phyloP scores from a whole-genome alignment of 352 stramenopile genomes.

The Plasmopara viticola region DNA sequence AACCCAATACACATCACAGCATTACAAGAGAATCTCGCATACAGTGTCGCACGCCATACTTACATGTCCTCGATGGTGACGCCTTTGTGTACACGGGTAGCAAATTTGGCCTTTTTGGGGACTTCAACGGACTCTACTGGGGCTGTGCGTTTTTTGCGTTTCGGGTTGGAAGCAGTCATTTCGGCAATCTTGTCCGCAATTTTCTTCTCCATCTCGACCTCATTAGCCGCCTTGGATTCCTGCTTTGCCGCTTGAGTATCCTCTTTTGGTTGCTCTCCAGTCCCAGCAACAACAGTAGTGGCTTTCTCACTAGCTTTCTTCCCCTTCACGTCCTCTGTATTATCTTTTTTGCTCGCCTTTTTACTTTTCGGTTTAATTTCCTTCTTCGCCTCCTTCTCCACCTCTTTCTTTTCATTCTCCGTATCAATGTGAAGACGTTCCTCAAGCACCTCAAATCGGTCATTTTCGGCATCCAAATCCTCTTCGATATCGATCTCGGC shows the following conservation, averaged over 20 bases:
- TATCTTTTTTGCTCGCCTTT: not conserved
- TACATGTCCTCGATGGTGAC: constrained; percentile 77
- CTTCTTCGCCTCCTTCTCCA: constrained; percentile 22
- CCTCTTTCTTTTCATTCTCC: constrained; percentile 24
- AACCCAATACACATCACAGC: constrained; percentile 6
- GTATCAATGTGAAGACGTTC: constrained; percentile 48
- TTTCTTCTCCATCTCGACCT: constrained; percentile 43
- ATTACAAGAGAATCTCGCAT: constrained; percentile 10
- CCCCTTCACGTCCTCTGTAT: constrained; percentile 19
- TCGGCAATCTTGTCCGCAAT: constrained; percentile 48
- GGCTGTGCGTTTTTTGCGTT: constrained; percentile 64
- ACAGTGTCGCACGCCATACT: constrained; percentile 12
- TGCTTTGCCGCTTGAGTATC: constrained; percentile 22
- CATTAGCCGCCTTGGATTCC: constrained; percentile 19
- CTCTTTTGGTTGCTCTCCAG: not conserved
- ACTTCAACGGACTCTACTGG: constrained; percentile 52
- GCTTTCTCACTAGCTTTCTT: constrained; percentile 27
- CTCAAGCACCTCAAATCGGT: constrained; percentile 72
- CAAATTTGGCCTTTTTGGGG: constrained; percentile 72
- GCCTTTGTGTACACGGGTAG: constrained; percentile 60
- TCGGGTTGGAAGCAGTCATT: constrained; percentile 26
- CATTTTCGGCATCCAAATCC: constrained; percentile 34
- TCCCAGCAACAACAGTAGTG: not conserved
- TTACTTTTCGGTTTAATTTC: constrained; percentile 7
- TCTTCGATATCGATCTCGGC: constrained; percentile 28